Evolutionary conservation across 495 filamentous ascomycete species (phyloP).

Genomic region (Melanomma pulvis-pyrius): DNA sequence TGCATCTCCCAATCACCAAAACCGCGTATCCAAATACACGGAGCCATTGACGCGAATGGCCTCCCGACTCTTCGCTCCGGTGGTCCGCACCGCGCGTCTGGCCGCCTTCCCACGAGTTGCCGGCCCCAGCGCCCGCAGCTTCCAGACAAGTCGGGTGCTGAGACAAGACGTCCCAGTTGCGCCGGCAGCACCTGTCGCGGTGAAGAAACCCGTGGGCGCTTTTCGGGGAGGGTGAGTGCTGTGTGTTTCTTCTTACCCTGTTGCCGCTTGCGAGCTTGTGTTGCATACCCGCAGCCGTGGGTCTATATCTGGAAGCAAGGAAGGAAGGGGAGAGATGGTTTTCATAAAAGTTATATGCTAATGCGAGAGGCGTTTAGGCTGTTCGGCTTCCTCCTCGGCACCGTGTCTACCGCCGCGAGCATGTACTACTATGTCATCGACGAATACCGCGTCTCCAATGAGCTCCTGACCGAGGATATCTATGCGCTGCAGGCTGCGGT

Average conservation of each 20-base stretch:
- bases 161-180: conserved; percentile 28
- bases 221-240: conserved; percentile 85
- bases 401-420: conserved; percentile 72
- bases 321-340: background rate
- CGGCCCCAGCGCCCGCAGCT: conserved; percentile 12
- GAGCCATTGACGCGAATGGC: conserved; percentile 47
- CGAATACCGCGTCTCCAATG: conserved; percentile 92
- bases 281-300: background rate
- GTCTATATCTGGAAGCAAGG: background rate
- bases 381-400: conserved; percentile 91
- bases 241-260: conserved; percentile 3
- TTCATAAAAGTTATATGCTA: background rate
- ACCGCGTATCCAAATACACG: background rate
- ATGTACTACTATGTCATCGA: conserved; percentile 91
- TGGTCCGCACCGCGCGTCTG: conserved; percentile 32
- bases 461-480: conserved; percentile 93
- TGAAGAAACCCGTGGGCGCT: conserved; percentile 81
- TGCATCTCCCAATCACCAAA: background rate
- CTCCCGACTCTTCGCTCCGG: conserved; percentile 50
- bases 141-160: conserved; percentile 28
- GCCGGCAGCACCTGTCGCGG: conserved; percentile 53
- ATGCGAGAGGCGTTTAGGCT: conserved; percentile 57
- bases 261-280: background rate
- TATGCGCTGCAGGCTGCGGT: conserved; percentile 88
- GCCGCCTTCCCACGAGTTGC: conserved; percentile 20